Evolutionary conservation across 2,329 filamentous ascomycete genomes (phyloP).

Genomic region (Trichoderma guizhouense): DNA sequence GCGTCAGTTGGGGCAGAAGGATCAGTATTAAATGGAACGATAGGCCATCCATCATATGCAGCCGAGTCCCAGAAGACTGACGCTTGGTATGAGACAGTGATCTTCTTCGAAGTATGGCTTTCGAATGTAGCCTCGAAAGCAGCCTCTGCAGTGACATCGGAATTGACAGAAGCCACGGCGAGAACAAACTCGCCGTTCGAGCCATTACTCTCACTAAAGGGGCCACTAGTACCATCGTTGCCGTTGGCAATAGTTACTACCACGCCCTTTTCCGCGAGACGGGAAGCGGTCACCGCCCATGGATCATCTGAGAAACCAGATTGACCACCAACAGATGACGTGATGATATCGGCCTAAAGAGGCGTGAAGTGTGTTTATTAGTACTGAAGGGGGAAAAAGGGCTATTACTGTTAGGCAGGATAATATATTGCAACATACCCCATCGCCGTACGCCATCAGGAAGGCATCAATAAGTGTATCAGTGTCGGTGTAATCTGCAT

Average conservation of each 20-base stretch:
- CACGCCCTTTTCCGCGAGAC: slow-evolving; percentile 43
- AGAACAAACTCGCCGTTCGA: slow-evolving; percentile 33
- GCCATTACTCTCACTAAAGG: slow-evolving; percentile 41
- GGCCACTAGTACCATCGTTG: slow-evolving; percentile 47
- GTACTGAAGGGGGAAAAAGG: not conserved
- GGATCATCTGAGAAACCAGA: slow-evolving; percentile 40
- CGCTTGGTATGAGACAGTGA: not conserved
- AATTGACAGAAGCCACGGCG: slow-evolving; percentile 36
- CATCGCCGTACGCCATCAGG: slow-evolving; percentile 34
- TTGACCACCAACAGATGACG: slow-evolving; percentile 37
- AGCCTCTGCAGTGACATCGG: not conserved
- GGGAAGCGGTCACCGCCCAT: slow-evolving; percentile 40
- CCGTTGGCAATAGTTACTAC: slow-evolving; percentile 49
- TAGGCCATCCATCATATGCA: not conserved
- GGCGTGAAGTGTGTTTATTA: not conserved
- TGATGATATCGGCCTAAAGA: slow-evolving; percentile 40
- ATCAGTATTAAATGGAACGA: not conserved
- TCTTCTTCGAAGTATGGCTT: not conserved
- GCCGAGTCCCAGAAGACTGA: not conserved
- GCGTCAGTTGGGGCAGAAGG: not conserved
- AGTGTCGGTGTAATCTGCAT: slow-evolving; percentile 32
- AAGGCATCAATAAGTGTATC: slow-evolving; percentile 34
- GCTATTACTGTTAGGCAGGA: not conserved
- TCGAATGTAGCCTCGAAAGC: not conserved
- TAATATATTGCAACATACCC: slow-evolving; percentile 24